Evolutionary conservation across 2,329 filamentous ascomycete genomes (phyloP).

Genomic region (Trematosphaeria pertusa): DNA sequence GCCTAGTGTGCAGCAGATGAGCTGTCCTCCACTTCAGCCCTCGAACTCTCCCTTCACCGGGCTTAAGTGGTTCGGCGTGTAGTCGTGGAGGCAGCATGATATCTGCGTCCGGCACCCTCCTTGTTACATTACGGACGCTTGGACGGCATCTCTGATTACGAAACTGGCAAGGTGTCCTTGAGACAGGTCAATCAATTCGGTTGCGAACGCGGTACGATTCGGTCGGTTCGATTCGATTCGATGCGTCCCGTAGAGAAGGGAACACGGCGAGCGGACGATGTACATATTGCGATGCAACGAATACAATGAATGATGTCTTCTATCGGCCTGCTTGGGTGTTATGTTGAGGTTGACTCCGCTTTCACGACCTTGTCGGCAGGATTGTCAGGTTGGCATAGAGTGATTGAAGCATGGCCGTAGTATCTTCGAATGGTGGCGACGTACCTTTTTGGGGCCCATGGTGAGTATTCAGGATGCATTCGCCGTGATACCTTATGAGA

Average conservation of each 20-base stretch:
- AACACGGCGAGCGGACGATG: background rate
- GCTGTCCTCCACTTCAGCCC: conserved; percentile 70
- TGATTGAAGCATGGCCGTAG: background rate
- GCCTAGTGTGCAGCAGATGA: conserved; percentile 96
- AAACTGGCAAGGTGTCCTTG: conserved; percentile 61
- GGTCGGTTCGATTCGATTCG: conserved; percentile 2
- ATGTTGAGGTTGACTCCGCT: too few relatives aligned
- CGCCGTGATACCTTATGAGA: conserved; percentile 40
- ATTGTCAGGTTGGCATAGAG: too few relatives aligned
- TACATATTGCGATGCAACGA: background rate
- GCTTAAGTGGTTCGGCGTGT: conserved; percentile 85
- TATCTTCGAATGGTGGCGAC: too few relatives aligned
- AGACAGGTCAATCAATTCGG: too few relatives aligned
- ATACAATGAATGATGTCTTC: background rate
- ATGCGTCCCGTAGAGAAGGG: background rate
- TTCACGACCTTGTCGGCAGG: too few relatives aligned
- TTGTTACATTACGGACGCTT: conserved; percentile 99
- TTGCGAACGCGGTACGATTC: too few relatives aligned
- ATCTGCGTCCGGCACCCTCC: conserved; percentile 98
- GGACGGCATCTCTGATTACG: conserved; percentile 93
- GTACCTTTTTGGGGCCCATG: too few relatives aligned
- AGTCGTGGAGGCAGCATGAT: conserved; percentile 78
- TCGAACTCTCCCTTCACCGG: conserved; percentile 85
- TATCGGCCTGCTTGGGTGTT: too few relatives aligned
- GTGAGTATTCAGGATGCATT: too few relatives aligned